Base-by-base conservation (phyloP, 345 rosid species). In the Syzygium jambos region DNA sequence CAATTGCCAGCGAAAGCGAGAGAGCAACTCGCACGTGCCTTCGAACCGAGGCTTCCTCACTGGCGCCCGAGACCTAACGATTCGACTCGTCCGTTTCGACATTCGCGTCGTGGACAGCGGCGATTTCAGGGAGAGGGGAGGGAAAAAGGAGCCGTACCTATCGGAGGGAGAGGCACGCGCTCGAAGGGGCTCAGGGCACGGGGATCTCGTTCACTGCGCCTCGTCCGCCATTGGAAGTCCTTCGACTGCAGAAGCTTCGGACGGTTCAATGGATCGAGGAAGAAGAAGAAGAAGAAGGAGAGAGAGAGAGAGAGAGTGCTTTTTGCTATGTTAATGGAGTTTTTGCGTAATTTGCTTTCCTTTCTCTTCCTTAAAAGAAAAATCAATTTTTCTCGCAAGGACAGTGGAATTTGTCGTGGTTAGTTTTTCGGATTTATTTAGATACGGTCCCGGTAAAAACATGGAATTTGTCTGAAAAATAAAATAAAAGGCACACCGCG, bases 1-100 rank as follows among this genome's bases (percentile, higher is more conserved):
- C 90, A 87, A 86, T 56, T 82, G 87, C 82, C 82, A 65, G 87
- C 12, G 93, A 91, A 63, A 92, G 92, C 86, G 90, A 85, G 89
- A 87, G 85, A 15, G 43, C 91, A 91, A 85, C 93, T 53, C 73
- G 86, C 30, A 84, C 82, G 88, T 87, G 88, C 77, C 89, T 87
- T 88, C 87, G 82, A 87, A 87, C 86, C 41, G 73, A 63, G 78
- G 68, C 49, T 87, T 89, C 85, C 9, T 38, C 46, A 43, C 73
- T 52, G 30, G 82, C 23, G 49, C 49, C 43, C 49, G 82, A 22
- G 23, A 73, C 82, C 85, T 25, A 46, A 21, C 51, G 68, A 41
- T 85, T 41, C 78, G 51, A 29, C 84, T 27, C 12, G 83, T 52
- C 85, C 17, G 27, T 46, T 59, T 30, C 16, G 86, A 23, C 78